Evolutionary conservation across 1,139 yeast species (phyloP).

Genomic region (Suhomyces guaymorum): DNA sequence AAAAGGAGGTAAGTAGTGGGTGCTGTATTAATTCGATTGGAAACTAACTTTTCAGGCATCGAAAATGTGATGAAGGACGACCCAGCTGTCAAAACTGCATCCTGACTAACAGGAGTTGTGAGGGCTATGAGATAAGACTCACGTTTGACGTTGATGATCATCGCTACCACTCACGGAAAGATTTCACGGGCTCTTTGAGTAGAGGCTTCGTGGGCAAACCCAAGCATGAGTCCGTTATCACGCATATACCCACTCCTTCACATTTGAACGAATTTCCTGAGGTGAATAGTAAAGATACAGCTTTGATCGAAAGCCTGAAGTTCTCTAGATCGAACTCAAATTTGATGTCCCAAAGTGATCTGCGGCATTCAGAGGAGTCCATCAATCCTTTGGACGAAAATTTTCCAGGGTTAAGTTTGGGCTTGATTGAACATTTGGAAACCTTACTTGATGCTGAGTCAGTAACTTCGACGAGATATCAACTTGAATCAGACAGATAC

Average conservation of each 20-base stretch:
- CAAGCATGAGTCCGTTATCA: constrained; percentile 1
- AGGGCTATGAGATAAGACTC: constrained; percentile 48
- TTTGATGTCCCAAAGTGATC: too few species aligned
- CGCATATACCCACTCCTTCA: neutral
- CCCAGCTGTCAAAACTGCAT: constrained; percentile 56
- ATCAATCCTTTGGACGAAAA: constrained; percentile 4
- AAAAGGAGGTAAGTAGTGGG: constrained; percentile 38
- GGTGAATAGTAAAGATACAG: neutral
- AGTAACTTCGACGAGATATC: neutral
- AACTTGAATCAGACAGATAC: neutral
- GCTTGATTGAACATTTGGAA: constrained; percentile 21
- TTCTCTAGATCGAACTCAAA: neutral
- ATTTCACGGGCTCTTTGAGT: constrained; percentile 8
- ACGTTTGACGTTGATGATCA: constrained; percentile 50
- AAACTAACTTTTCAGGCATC: constrained; percentile 27
- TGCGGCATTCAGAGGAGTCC: neutral
- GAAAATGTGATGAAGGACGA: constrained; percentile 59
- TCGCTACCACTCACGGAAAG: constrained; percentile 16
- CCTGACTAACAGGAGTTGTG: constrained; percentile 46
- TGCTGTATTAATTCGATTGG: too few species aligned
- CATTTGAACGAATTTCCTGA: neutral
- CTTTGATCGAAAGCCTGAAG: neutral
- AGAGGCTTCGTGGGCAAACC: constrained; percentile 15
- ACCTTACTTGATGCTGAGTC: constrained; percentile 16
- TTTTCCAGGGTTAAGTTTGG: constrained; percentile 16